A percentile compares a stretch with the other conserved stretches of the same genome.
Conservation (phyloP, 1,284 basidiomycete species). For the Salmacisia buchloeana region DNA sequence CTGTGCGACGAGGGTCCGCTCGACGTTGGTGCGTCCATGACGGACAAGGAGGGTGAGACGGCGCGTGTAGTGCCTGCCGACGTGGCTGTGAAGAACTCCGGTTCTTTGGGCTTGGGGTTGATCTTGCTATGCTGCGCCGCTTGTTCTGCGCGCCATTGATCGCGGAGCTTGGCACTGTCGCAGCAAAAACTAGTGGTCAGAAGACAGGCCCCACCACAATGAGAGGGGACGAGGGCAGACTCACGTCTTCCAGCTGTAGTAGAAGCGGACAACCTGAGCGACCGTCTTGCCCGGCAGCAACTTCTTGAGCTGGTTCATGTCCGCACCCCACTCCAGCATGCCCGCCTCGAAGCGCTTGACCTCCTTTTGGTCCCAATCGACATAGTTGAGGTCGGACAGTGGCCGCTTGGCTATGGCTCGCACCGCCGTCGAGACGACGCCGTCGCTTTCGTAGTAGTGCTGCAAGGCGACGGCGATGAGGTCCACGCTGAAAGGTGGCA, state of each 20-base stretch:
- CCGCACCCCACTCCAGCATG: slow-evolving; percentile 66
- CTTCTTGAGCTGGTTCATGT: slow-evolving; percentile 70
- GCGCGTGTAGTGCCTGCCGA: slow-evolving; percentile 20
- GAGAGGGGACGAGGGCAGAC: not conserved
- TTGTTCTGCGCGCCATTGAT: slow-evolving; percentile 6
- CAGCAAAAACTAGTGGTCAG: not conserved
- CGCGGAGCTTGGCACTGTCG: not conserved
- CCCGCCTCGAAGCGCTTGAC: slow-evolving; percentile 69
- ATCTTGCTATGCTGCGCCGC: slow-evolving; percentile 1
- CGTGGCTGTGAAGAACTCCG: slow-evolving; percentile 5
- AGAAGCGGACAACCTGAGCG: slow-evolving; percentile 73
- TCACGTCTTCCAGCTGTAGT: slow-evolving; percentile 78
- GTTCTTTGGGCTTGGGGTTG: slow-evolving; percentile 1
- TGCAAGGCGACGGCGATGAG: slow-evolving; percentile 79
- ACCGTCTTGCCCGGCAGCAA: slow-evolving; percentile 67
- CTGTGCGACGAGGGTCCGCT: not conserved
- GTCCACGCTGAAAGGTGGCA: slow-evolving; percentile 62
- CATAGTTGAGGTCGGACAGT: not conserved
- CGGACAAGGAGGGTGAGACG: slow-evolving; percentile 36
- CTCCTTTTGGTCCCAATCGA: slow-evolving; percentile 64
- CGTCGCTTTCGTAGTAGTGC: slow-evolving; percentile 65
- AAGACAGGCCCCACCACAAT: not conserved
- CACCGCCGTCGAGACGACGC: slow-evolving; percentile 71
- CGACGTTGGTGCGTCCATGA: slow-evolving; percentile 9
- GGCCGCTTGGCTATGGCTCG: slow-evolving; percentile 59